Conservation (phyloP, 2,329 filamentous ascomycete genomes). For the Echinosphaeria canescens region DNA sequence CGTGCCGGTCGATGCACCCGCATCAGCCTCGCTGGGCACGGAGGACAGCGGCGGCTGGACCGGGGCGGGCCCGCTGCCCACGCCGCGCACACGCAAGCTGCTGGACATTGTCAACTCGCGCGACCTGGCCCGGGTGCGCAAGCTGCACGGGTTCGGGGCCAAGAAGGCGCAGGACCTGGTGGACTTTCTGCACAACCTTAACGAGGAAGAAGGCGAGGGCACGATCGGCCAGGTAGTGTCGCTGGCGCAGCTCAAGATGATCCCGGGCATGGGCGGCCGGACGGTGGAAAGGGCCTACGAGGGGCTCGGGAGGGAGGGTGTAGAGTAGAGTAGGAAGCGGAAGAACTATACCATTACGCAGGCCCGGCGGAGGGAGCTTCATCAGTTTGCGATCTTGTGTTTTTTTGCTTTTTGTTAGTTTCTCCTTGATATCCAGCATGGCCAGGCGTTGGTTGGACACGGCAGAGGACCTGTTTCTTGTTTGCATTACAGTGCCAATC, state of each 20-base stretch:
- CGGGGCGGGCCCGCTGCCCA: constrained; percentile 9
- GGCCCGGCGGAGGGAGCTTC: too few relatives aligned
- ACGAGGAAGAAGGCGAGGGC: constrained; percentile 14
- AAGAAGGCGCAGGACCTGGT: constrained; percentile 46
- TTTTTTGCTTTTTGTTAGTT: too few relatives aligned
- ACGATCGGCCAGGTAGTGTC: constrained; percentile 21
- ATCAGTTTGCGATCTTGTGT: too few relatives aligned
- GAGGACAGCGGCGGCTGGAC: constrained; percentile 17
- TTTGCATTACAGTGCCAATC: too few relatives aligned
- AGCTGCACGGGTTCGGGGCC: constrained; percentile 46
- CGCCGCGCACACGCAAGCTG: constrained; percentile 36
- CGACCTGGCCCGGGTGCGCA: constrained; percentile 40
- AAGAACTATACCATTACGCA: too few relatives aligned
- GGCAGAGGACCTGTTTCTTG: too few relatives aligned
- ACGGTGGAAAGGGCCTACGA: constrained; percentile 33
- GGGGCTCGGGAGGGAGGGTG: too few relatives aligned
- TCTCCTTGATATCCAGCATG: too few relatives aligned
- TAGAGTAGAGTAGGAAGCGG: too few relatives aligned
- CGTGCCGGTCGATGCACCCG: too few relatives aligned
- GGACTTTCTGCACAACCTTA: constrained; percentile 27
- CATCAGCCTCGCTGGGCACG: too few relatives aligned
- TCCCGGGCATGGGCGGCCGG: constrained; percentile 34
- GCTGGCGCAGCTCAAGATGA: constrained; percentile 24
- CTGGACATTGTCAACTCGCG: constrained; percentile 55
- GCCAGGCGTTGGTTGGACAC: too few relatives aligned